Evolutionary conservation across 371 early-diverging fungal genomes (phyloP), one percentile per base, ranked within the genome.

Genomic region (Mucor racemosus): DNA sequence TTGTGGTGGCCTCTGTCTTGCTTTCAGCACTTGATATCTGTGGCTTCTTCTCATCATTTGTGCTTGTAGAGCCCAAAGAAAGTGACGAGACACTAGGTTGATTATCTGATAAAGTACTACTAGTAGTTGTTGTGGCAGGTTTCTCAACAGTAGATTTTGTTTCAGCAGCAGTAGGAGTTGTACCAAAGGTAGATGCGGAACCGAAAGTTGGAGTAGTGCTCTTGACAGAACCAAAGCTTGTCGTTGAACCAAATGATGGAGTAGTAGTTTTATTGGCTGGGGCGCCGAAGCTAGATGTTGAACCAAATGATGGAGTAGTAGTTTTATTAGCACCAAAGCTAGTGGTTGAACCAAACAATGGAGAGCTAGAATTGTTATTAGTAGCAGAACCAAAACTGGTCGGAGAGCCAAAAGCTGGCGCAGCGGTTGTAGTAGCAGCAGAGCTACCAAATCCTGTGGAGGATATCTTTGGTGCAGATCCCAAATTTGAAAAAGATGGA

Each of bases 391-490:
- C 48, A 31, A 59, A 46, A 10, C 36, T 36, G 14, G 58, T 58
- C 3, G 59, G 36, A 13, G 60, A 17, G 1, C 60, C 48, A 40
- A 73, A 75, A 14, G 65, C 44, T 14, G 76, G 67, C 13, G 70
- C 62, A 3, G 58, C 42, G 19, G 6, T 11, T 0, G 39, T 6
- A 0, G 38, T 34, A 4, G 36, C 6, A 36, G 66, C 39, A n/a
- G 57, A 15, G 4, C 57, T 17, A 48, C 73, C 75, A 68, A 76
- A 75, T 31, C 72, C 72, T 40, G 76, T 59, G 7, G 60, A 34
- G 33, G 64, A 26, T 39, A 72, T 63, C 6, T 57, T 59, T 44
- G 67, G 39, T 5, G 67, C 55, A 21, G 67, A 44, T 7, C 66
- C 66, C 14, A 65, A 35, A 17, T 34, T 65, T 0, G 61, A 58